phyloP scores from a whole-genome alignment of 169 alveolate species.

The Plasmodium coatneyi region DNA sequence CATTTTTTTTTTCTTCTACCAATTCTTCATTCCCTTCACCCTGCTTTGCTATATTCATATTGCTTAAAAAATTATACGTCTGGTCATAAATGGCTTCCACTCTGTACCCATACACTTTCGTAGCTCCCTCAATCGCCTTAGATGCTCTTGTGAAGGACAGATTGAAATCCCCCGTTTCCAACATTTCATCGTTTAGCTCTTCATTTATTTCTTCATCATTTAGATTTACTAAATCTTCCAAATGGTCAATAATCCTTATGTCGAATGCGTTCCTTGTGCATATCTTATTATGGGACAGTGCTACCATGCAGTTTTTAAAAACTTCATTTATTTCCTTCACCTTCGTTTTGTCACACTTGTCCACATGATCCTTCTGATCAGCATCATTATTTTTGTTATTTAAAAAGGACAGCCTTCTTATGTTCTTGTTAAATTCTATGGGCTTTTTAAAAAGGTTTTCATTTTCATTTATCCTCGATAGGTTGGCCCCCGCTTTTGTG shows the following conservation, averaged over 20 bases:
- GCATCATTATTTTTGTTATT: conserved; percentile 34
- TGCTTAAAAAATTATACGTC: conserved; percentile 82
- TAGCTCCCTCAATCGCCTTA: conserved; percentile 86
- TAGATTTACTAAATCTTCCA: conserved; percentile 86
- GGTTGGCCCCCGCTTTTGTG: conserved; percentile 2
- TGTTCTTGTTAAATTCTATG: conserved; percentile 64
- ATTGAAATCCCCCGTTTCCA: conserved; percentile 67
- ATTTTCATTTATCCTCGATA: conserved; percentile 8
- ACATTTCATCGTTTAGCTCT: conserved; percentile 74
- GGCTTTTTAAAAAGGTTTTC: conserved; percentile 45
- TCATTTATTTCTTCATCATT: conserved; percentile 82
- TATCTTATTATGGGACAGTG: conserved; percentile 86
- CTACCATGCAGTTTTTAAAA: conserved; percentile 85
- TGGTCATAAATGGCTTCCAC: conserved; percentile 87
- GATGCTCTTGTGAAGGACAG: conserved; percentile 84
- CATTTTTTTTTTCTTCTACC: conserved; percentile 42
- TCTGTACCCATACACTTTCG: conserved; percentile 85
- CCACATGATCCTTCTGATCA: background rate
- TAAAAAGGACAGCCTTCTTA: conserved; percentile 56
- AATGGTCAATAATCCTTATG: conserved; percentile 86
- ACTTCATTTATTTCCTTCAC: conserved; percentile 81
- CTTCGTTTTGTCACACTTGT: conserved; percentile 44
- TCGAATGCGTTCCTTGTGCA: conserved; percentile 89
- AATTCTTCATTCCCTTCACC: conserved; percentile 38
- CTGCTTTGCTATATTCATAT: conserved; percentile 79